Evolutionary conservation across 495 filamentous ascomycete species (phyloP).

Genomic region (Daldinia caldariorum): DNA sequence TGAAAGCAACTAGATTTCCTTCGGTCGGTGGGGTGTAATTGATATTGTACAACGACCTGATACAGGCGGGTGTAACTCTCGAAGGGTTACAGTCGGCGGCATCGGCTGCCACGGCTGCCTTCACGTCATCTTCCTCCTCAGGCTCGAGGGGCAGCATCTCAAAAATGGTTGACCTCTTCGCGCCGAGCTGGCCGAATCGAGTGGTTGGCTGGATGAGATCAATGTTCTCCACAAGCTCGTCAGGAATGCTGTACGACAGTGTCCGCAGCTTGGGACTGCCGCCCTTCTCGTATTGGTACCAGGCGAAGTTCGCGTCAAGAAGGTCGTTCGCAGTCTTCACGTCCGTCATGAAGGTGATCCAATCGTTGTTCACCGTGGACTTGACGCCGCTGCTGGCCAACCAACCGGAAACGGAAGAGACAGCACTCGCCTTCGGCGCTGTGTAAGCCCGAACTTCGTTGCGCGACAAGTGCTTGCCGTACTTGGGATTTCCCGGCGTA

Average conservation of each 20-base stretch:
- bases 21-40: slow-evolving; percentile 61
- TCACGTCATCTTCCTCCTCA: slow-evolving; percentile 31
- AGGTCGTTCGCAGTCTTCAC: slow-evolving; percentile 61
- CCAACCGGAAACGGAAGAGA: slow-evolving; percentile 56
- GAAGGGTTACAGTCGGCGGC: slow-evolving; percentile 56
- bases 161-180: slow-evolving; percentile 46
- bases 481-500: slow-evolving; percentile 58
- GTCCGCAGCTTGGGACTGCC: slow-evolving; percentile 60
- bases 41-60: slow-evolving; percentile 71
- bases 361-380: slow-evolving; percentile 54
- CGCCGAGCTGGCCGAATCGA: slow-evolving; percentile 57
- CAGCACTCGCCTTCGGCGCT: slow-evolving; percentile 52
- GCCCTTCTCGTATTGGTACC: slow-evolving; percentile 49
- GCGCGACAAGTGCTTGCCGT: slow-evolving; percentile 61
- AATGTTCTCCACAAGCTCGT: slow-evolving; percentile 57
- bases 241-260: slow-evolving; percentile 67
- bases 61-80: slow-evolving; percentile 66
- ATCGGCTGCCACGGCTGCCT: slow-evolving; percentile 4
- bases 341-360: slow-evolving; percentile 60
- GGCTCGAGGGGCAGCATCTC: slow-evolving; percentile 48
- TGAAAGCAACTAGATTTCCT: slow-evolving; percentile 65
- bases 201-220: slow-evolving; percentile 70
- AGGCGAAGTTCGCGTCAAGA: slow-evolving; percentile 59
- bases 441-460: slow-evolving; percentile 59
- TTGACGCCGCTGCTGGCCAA: slow-evolving; percentile 56